Percentiles rank a stretch among this genome's conserved stretches.
These are phyloP conservation scores for Trichoderma brevicompactum DNA, from an alignment of 2,329 filamentous ascomycete genomes.

Conservation along the genomic window DNA sequence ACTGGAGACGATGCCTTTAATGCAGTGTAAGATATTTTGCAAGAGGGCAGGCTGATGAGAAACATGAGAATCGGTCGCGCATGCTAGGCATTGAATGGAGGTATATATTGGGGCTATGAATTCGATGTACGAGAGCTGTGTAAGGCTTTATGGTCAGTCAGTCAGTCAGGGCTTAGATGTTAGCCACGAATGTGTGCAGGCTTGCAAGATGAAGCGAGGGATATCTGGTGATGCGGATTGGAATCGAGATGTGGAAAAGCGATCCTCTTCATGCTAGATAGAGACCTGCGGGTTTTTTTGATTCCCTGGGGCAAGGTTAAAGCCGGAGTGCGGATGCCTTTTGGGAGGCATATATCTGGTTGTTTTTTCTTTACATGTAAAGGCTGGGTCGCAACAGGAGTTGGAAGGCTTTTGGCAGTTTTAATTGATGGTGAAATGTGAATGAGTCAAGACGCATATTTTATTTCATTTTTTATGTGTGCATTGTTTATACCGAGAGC, in stretches of 20 bases:
- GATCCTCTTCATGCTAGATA: constrained; percentile 22
- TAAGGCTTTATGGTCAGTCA: not conserved
- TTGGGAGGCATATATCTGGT: not conserved
- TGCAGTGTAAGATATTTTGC: constrained; percentile 14
- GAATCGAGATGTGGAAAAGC: constrained; percentile 15
- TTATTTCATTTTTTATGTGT: not conserved
- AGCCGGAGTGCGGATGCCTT: constrained; percentile 6
- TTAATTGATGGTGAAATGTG: not conserved
- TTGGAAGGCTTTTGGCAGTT: not conserved
- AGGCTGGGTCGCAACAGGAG: not conserved
- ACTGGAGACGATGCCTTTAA: not conserved
- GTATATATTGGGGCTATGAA: not conserved
- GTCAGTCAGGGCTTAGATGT: not conserved
- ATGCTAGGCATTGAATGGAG: not conserved
- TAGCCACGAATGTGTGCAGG: not conserved
- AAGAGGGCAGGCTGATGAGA: not conserved
- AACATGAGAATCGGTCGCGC: not conserved
- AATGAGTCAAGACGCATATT: not conserved
- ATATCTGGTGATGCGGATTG: constrained; percentile 11
- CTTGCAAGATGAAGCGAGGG: not conserved
- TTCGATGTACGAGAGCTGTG: not conserved
- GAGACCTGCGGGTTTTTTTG: constrained; percentile 3
- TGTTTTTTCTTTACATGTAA: not conserved
- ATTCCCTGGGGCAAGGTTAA: constrained; percentile 7
- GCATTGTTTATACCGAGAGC: not conserved